Evolutionary conservation across 2,329 filamentous ascomycete species (phyloP), one percentile per base, ranked within the genome.

Genomic region (Aspergillus tubingensis): DNA sequence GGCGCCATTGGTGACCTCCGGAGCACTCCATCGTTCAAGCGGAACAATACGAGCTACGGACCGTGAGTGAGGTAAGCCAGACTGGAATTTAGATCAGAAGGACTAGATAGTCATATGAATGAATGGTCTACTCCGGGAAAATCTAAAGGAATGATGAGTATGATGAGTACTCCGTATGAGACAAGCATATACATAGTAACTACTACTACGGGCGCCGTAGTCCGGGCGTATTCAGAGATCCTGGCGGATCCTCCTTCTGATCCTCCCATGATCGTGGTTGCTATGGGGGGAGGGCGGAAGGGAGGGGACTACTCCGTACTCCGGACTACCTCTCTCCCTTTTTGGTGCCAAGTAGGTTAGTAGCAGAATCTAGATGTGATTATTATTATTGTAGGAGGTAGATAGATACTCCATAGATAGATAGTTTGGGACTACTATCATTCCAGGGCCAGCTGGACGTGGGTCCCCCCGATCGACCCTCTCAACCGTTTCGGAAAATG

Each of bases 401-500:
- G 27, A 19, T 43, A 43, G 39, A 21, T 44, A 23, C 17, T 44
- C 7, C 17, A 19, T 44, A 23, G 10, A n/a, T 44, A 44, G 10
- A 17, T 21, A 44, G 6, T 17, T 44, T 43, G n/a, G 41, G 41
- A 10, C 27, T 19, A 13, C 19, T 44, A 44, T 44, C 41, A 44
- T 44, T 44, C 41, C 41, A 44, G 41, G 32, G 11, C 32, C 32
- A 36, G 19, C 41, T 44, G 41, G 41, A 36, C 41, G 41, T 44
- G 41, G 41, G 44, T 49, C 44, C 19, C 19, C 21, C 27, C 49
- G n/a, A 19, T 32, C 32, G 17, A 27, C 23, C 55, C 39, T 44
- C 57, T 57, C 60, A 64, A 64, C 59, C 25, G 54, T 64, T 64
- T 55, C 36, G 30, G 48, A 38, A 54, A 56, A 17, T 32, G 30